Conservation (phyloP, 805 yeast genomes). For the Yamadazyma scolyti region DNA sequence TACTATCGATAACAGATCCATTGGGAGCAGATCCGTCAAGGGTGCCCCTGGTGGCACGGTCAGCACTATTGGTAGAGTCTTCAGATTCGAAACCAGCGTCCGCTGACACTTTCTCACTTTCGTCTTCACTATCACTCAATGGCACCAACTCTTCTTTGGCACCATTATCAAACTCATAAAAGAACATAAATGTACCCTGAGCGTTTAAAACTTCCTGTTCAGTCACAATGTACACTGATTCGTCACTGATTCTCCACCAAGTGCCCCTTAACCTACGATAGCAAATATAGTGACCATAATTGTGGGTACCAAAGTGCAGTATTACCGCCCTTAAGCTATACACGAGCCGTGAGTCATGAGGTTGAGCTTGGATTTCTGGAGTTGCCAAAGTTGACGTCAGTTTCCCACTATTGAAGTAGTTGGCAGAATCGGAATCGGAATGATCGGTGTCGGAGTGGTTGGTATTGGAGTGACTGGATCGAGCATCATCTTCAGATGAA, state of each 20-base stretch:
- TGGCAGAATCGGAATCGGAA: slow-evolving; percentile 4
- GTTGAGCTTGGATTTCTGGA: slow-evolving; percentile 8
- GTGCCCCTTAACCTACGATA: slow-evolving; percentile 75
- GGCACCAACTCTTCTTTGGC: slow-evolving; percentile 16
- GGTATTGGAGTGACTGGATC: slow-evolving; percentile 1
- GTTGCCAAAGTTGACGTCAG: slow-evolving; percentile 8
- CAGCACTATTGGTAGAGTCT: too few relatives aligned
- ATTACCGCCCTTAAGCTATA: slow-evolving; percentile 83
- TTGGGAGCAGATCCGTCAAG: too few relatives aligned
- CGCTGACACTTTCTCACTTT: slow-evolving; percentile 2
- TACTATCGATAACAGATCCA: too few relatives aligned
- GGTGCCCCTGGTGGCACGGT: too few relatives aligned
- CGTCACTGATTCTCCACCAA: slow-evolving; percentile 97
- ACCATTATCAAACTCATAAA: slow-evolving; percentile 59
- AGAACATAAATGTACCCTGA: slow-evolving; percentile 90
- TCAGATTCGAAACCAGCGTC: too few relatives aligned
- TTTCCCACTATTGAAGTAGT: too few relatives aligned
- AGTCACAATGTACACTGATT: slow-evolving; percentile 72
- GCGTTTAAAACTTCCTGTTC: slow-evolving; percentile 77
- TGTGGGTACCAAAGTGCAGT: slow-evolving; percentile 92
- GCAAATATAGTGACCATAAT: slow-evolving; percentile 95
- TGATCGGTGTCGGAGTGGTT: slow-evolving; percentile 3
- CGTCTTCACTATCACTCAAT: slow-evolving; percentile 13
- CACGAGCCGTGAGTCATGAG: slow-evolving; percentile 29
- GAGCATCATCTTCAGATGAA: not conserved